Base-by-base conservation (phyloP, 495 filamentous ascomycete genomes). In the Penicillium atrosanguineum region DNA sequence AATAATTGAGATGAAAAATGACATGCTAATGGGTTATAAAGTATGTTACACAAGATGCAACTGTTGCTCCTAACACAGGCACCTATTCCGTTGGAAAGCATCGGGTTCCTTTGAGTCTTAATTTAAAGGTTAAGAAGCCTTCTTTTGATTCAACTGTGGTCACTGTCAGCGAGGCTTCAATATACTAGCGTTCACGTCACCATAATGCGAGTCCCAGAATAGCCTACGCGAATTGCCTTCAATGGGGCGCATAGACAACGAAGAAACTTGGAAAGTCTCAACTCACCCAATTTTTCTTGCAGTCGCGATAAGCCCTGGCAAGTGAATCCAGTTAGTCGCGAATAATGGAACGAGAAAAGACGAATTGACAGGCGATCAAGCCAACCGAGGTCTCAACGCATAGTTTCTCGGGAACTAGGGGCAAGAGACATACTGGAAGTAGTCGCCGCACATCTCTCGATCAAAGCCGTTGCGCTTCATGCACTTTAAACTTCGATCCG, bases 221-320 rank as follows among this genome's bases (percentile, higher is more conserved):
- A 5, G 12, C 11, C 31, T 1, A 15, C 4, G 12, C 12, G 31
- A 14, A 5, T 12, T 34, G 31, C 11, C 31, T 12, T 34, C 11
- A 12, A 34, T 9, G 7, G 7, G 31, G 1, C 14, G 12, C 31
- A 15, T 14, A 34, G 31, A 11, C 11, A 14, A 34, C 12, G 12
- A 1, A 34, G 31, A 2, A 14, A 4, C 36, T 15, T n/a, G 23
- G 3, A 21, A 25, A 23, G 0, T 15, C 39, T 20, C 14, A 23
- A 75, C 87, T 69, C 80, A 93, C 90, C 91, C 91, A 96, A 75
- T 86, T 78, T 74, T 92, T 91, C 69, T 96, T 96, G 71, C 91
- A 96, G 57, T 95, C 91, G 56, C 91, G 83, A 70, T 96, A 96
- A 50, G 91, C 91, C 70, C 91, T 96, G 57, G 52, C 18, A 7